Conservation (phyloP, 2,329 filamentous ascomycete species). For the Aspergillus sp. region DNA sequence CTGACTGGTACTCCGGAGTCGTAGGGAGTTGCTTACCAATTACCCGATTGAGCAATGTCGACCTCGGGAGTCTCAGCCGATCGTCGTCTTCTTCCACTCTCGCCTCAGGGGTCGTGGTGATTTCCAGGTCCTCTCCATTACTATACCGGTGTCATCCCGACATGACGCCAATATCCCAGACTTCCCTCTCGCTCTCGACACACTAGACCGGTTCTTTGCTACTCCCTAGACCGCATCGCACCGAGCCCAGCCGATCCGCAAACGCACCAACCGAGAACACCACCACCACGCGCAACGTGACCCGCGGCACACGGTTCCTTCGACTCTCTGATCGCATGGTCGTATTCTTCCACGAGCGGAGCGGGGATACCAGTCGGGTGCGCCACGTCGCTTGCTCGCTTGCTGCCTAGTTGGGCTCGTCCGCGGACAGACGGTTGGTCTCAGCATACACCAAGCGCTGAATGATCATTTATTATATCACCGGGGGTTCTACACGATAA, state of each 20-base stretch:
- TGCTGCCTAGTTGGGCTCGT: not conserved
- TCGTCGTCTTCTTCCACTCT: not conserved
- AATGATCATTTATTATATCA: too few relatives aligned
- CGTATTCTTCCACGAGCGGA: not conserved
- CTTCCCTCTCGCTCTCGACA: not conserved
- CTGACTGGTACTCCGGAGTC: too few relatives aligned
- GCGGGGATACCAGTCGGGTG: not conserved
- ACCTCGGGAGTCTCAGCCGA: not conserved
- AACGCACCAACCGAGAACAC: not conserved
- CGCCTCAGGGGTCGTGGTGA: not conserved
- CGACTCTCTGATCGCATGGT: not conserved
- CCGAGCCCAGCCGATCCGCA: not conserved
- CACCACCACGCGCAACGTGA: not conserved
- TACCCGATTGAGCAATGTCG: slow-evolving; percentile 10
- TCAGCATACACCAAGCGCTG: too few relatives aligned
- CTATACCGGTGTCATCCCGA: too few relatives aligned
- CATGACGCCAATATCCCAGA: too few relatives aligned
- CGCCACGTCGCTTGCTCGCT: not conserved
- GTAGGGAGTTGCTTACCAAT: slow-evolving; percentile 14
- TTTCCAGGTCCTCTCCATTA: not conserved
- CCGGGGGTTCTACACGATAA: too few relatives aligned
- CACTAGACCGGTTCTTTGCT: not conserved
- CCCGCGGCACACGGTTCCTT: not conserved
- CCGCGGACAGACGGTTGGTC: not conserved
- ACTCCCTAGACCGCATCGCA: not conserved